Conservation (phyloP, 805 yeast species). For the Brettanomyces nanus region DNA sequence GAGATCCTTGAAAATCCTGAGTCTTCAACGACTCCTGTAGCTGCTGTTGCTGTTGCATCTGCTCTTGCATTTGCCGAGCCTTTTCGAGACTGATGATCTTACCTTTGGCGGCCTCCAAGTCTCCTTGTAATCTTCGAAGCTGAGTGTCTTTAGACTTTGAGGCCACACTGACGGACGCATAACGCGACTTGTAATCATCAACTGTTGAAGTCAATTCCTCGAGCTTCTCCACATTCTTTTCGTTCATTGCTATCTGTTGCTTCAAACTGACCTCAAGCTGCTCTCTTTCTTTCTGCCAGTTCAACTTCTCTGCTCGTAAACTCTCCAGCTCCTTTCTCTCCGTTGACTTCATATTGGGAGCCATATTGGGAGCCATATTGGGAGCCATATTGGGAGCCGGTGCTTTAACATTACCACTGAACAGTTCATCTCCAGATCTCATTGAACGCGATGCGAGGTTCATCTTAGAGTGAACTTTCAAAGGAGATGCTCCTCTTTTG, state of each 20-base stretch:
- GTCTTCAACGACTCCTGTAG: background rate
- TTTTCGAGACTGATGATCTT: constrained; percentile 30
- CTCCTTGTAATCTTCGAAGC: constrained; percentile 49
- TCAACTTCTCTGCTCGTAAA: constrained; percentile 45
- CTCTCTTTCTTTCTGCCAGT: constrained; percentile 33
- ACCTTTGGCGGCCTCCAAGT: constrained; percentile 49
- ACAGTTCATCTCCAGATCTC: no score
- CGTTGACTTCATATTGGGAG: constrained; percentile 5
- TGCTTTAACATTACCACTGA: constrained; percentile 65
- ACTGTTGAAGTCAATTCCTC: constrained; percentile 26
- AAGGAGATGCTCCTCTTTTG: background rate
- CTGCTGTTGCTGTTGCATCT: constrained; percentile 10
- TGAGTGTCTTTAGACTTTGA: constrained; percentile 66
- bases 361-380: constrained; percentile 18
- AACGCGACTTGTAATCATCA: constrained; percentile 40
- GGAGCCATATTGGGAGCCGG: constrained; percentile 24
- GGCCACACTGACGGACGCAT: constrained; percentile 40
- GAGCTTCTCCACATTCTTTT: constrained; percentile 27
- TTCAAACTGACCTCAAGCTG: constrained; percentile 22
- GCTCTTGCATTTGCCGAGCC: constrained; percentile 6
- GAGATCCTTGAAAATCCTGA: background rate
- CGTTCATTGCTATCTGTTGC: constrained; percentile 18
- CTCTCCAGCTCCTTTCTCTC: constrained; percentile 39
- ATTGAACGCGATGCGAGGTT: constrained; percentile 64
- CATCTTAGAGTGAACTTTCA: background rate